A percentile compares a stretch with the other conserved stretches of the same genome.
Conservation (phyloP, 805 yeast genomes). For the Wickerhamiella siamensis region DNA sequence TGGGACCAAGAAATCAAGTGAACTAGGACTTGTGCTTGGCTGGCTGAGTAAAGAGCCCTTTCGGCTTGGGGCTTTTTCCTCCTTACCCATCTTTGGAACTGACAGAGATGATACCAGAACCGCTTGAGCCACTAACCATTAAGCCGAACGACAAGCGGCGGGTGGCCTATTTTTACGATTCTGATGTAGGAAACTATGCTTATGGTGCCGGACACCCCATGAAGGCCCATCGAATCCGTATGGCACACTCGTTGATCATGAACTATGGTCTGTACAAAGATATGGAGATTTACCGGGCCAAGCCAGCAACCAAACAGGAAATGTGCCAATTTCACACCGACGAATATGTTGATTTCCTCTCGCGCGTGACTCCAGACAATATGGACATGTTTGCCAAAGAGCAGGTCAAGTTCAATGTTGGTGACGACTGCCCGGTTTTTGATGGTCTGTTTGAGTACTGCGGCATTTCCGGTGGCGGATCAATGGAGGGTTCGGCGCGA, state of each 20-base stretch:
- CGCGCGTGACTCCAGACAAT: conserved; percentile 85
- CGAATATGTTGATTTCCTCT: conserved; percentile 85
- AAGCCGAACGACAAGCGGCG: conserved; percentile 41
- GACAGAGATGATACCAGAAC: conserved; percentile 22
- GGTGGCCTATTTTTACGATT: conserved; percentile 68
- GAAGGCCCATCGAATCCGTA: conserved; percentile 98
- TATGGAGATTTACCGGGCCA: conserved; percentile 94
- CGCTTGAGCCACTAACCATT: conserved; percentile 49
- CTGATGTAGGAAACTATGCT: conserved; percentile 95
- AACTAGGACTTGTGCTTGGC: too few relatives aligned
- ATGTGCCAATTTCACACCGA: conserved; percentile 98
- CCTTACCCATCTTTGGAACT: background rate
- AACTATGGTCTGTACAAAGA: conserved; percentile 91
- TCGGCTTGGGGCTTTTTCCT: background rate
- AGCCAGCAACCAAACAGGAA: conserved; percentile 95
- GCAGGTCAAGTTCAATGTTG: conserved; percentile 84
- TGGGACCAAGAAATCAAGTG: too few relatives aligned
- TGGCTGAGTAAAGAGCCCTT: too few relatives aligned
- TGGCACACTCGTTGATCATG: conserved; percentile 95
- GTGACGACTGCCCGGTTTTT: conserved; percentile 91
- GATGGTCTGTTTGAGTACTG: conserved; percentile 91
- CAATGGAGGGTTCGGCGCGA: conserved; percentile 73
- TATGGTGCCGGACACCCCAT: conserved; percentile 98
- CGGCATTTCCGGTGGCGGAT: conserved; percentile 81
- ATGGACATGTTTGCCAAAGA: conserved; percentile 76